phyloP scores from a whole-genome alignment of 108 stramenopile genomes.

The Cyclotella sp. region DNA sequence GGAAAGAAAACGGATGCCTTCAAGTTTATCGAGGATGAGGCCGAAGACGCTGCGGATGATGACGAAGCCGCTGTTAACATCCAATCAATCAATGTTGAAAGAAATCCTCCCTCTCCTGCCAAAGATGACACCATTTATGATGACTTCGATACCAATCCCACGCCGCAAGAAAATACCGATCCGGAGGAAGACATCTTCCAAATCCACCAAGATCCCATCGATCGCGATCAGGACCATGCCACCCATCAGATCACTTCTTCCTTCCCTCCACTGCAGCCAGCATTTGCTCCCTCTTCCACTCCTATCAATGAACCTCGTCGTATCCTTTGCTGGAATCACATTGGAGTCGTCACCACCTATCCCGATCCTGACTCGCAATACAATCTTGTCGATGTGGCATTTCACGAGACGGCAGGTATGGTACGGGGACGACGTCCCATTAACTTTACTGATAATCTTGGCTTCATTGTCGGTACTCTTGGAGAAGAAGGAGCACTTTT shows the following conservation, averaged over 20 bases:
- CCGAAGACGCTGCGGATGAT: constrained; percentile 51
- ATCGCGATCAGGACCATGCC: constrained; percentile 10
- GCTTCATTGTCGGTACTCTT: constrained; percentile 81
- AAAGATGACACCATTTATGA: constrained; percentile 12
- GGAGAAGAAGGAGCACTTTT: constrained; percentile 86
- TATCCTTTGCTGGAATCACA: constrained; percentile 89
- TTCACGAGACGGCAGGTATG: constrained; percentile 69
- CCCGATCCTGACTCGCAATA: constrained; percentile 54
- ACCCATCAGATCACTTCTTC: constrained; percentile 3
- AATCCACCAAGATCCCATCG: constrained; percentile 34
- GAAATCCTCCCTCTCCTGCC: constrained; percentile 1
- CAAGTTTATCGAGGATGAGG: constrained; percentile 64
- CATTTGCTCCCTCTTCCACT: constrained; percentile 83
- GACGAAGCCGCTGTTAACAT: constrained; percentile 18
- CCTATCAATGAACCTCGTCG: constrained; percentile 72
- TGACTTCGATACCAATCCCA: constrained; percentile 10
- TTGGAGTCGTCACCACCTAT: constrained; percentile 67
- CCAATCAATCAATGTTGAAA: neutral
- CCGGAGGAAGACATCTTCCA: constrained; percentile 40
- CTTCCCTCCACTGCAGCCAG: constrained; percentile 64
- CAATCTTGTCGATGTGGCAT: constrained; percentile 72
- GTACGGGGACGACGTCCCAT: constrained; percentile 55
- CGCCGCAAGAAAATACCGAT: constrained; percentile 27
- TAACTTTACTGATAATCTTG: constrained; percentile 75
- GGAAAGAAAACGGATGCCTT: constrained; percentile 29